These are phyloP conservation scores for Kwoniella mangroviensis DNA, from an alignment of 768 basidiomycete genomes.

Conservation along the genomic window DNA sequence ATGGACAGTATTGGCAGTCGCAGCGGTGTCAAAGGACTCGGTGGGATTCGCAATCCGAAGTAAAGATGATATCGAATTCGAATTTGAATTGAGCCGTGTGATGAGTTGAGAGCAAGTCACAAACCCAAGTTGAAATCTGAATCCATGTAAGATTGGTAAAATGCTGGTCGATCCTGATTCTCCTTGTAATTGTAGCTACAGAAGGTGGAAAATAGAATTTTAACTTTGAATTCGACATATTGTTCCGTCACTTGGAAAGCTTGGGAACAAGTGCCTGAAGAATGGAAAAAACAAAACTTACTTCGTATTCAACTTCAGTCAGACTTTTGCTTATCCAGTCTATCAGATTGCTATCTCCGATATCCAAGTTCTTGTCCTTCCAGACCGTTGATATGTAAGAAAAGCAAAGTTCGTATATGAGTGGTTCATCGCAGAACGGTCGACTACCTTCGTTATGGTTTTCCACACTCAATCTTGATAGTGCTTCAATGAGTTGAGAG, in stretches of 20 bases:
- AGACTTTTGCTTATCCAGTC: constrained; percentile 43
- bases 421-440: constrained; percentile 20
- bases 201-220: neutral
- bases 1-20: neutral
- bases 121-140: constrained; percentile 42
- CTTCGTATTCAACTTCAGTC: constrained; percentile 45
- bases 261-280: neutral
- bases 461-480: constrained; percentile 11
- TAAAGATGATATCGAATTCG: neutral
- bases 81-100: constrained; percentile 31
- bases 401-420: constrained; percentile 35
- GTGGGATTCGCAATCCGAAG: neutral
- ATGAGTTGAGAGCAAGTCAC: constrained; percentile 38
- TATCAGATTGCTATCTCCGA: constrained; percentile 12
- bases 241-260: neutral
- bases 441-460: neutral
- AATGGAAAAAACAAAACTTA: constrained; percentile 20
- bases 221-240: neutral
- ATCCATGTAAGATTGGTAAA: constrained; percentile 33
- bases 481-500: constrained; percentile 31
- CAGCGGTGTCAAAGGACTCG: neutral
- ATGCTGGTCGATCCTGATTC: constrained; percentile 19
- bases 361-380: constrained; percentile 19
- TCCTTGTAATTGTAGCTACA: constrained; percentile 33
- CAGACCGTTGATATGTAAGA: constrained; percentile 37